Conservation (phyloP, 768 basidiomycete species). For the Amanita polypyramis region DNA sequence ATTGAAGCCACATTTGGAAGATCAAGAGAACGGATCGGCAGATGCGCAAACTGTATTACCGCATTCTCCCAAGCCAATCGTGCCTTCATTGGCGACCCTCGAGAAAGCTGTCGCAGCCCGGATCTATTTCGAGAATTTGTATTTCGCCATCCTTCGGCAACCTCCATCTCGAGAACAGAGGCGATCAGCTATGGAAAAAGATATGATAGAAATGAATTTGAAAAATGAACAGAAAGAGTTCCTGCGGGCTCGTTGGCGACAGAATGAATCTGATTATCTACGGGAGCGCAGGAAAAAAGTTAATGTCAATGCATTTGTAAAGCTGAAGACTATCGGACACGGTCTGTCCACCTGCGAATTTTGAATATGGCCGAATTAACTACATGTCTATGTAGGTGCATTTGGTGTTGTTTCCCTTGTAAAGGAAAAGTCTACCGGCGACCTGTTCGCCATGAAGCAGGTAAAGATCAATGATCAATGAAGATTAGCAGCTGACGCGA, state of each 20-base stretch:
- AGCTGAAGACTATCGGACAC: slow-evolving; percentile 91
- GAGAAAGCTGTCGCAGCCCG: slow-evolving; percentile 89
- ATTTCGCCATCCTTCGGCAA: slow-evolving; percentile 78
- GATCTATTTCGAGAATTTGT: slow-evolving; percentile 90
- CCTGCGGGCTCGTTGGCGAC: slow-evolving; percentile 65
- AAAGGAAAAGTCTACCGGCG: slow-evolving; percentile 66
- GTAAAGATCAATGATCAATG: slow-evolving; percentile 26
- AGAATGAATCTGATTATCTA: slow-evolving; percentile 86
- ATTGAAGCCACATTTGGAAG: slow-evolving; percentile 56
- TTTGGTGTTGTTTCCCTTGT: slow-evolving; percentile 96
- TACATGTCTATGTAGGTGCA: slow-evolving; percentile 46
- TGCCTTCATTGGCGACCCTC: slow-evolving; percentile 79
- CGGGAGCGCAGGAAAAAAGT: slow-evolving; percentile 78
- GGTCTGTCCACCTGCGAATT: slow-evolving; percentile 35
- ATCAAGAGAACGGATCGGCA: slow-evolving; percentile 41
- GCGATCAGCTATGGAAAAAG: slow-evolving; percentile 76
- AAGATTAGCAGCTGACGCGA: slow-evolving; percentile 14
- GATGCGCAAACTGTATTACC: slow-evolving; percentile 44
- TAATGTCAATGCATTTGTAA: slow-evolving; percentile 74
- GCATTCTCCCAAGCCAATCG: slow-evolving; percentile 1
- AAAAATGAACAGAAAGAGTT: slow-evolving; percentile 59
- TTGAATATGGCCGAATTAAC: slow-evolving; percentile 13
- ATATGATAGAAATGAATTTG: slow-evolving; percentile 69
- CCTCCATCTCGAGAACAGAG: slow-evolving; percentile 81
- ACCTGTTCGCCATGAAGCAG: slow-evolving; percentile 96